These are phyloP conservation scores for Candida ascalaphidarum DNA, from an alignment of 805 yeast species.

Conservation along the genomic window DNA sequence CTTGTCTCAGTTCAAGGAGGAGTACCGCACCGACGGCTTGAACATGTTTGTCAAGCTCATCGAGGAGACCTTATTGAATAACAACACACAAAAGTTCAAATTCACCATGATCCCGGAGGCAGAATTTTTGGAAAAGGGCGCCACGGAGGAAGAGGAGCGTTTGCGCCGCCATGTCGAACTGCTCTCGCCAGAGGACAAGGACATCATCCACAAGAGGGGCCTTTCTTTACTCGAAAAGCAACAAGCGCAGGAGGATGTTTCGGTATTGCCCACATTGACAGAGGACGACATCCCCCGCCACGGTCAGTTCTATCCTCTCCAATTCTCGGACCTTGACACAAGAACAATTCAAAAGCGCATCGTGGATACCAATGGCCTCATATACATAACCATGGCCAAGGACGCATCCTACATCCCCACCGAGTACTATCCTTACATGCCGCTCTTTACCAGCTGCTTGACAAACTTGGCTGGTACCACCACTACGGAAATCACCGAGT, in stretches of 20 bases:
- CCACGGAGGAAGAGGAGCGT: constrained; percentile 48
- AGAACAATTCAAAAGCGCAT: constrained; percentile 37
- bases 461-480: constrained; percentile 80
- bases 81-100: constrained; percentile 46
- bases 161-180: constrained; percentile 33
- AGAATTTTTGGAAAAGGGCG: constrained; percentile 41
- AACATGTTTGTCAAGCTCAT: constrained; percentile 53
- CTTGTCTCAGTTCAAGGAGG: constrained; percentile 51
- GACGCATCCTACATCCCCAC: constrained; percentile 51
- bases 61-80: constrained; percentile 38
- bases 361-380: constrained; percentile 74
- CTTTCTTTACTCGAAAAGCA: constrained; percentile 53
- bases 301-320: constrained; percentile 31
- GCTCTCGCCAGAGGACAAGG: constrained; percentile 49
- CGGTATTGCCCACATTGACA: constrained; percentile 71
- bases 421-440: constrained; percentile 58
- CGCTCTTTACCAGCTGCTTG: constrained; percentile 70
- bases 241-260: constrained; percentile 59
- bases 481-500: constrained; percentile 58
- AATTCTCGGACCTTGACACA: constrained; percentile 17
- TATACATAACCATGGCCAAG: constrained; percentile 66
- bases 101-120: constrained; percentile 72
- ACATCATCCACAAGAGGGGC: constrained; percentile 54
- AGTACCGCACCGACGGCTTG: constrained; percentile 42
- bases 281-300: constrained; percentile 62